Evolutionary conservation across 2,329 filamentous ascomycete genomes (phyloP).

Genomic region (Trichoderma cornu-damae): DNA sequence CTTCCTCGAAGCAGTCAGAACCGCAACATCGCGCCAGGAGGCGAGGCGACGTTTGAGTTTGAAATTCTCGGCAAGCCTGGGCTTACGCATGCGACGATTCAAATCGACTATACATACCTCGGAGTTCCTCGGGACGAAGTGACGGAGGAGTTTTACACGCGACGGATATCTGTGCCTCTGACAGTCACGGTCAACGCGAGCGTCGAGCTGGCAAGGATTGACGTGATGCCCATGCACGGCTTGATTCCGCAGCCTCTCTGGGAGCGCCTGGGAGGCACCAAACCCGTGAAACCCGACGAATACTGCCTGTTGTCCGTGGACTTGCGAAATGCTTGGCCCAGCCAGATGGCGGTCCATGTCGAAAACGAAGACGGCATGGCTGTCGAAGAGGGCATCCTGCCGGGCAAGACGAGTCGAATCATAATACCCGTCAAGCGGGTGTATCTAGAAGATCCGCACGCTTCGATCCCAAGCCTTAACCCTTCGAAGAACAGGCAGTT

Average conservation of each 20-base stretch:
- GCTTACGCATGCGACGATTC: constrained; percentile 70
- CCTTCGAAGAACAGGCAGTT: constrained; percentile 85
- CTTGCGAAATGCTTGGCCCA: constrained; percentile 85
- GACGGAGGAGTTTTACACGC: constrained; percentile 71
- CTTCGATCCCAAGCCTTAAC: constrained; percentile 73
- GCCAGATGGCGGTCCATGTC: constrained; percentile 64
- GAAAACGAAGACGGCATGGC: constrained; percentile 45
- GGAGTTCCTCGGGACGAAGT: constrained; percentile 64
- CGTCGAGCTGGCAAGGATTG: constrained; percentile 73
- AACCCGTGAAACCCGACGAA: constrained; percentile 46
- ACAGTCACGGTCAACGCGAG: constrained; percentile 90
- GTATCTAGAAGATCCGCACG: constrained; percentile 70
- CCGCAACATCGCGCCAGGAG: constrained; percentile 61
- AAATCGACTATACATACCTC: constrained; percentile 83
- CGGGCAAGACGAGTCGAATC: constrained; percentile 66
- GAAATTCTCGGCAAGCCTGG: constrained; percentile 84
- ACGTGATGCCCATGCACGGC: constrained; percentile 68
- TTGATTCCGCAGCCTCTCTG: constrained; percentile 60
- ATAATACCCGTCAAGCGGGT: constrained; percentile 71
- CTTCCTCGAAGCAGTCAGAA: constrained; percentile 48
- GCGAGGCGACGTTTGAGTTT: constrained; percentile 68
- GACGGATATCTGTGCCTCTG: constrained; percentile 74
- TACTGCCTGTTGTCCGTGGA: constrained; percentile 79
- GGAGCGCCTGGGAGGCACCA: constrained; percentile 38
- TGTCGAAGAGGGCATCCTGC: constrained; percentile 55